Conservation (phyloP, 139 green algal species). For the Micromonas pusilla region DNA sequence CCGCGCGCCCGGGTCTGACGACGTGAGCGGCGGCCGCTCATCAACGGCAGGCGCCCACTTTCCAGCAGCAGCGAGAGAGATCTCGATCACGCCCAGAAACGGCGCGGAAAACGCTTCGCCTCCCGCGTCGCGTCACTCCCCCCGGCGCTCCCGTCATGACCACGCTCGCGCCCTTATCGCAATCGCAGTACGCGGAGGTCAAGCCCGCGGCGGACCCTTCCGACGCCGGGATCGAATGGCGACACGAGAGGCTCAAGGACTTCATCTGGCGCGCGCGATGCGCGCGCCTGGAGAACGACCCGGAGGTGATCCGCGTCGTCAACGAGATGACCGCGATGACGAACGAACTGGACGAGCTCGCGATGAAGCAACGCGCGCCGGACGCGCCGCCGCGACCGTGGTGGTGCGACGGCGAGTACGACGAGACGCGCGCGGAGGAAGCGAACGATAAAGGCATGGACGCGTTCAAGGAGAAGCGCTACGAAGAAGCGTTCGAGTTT, state of each 20-base stretch:
- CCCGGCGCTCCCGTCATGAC: too few relatives aligned
- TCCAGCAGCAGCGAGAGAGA: too few relatives aligned
- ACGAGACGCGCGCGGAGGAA: slow-evolving; percentile 18
- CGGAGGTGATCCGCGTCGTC: neutral
- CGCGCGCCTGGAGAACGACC: neutral
- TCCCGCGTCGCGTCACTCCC: too few relatives aligned
- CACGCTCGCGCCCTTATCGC: too few relatives aligned
- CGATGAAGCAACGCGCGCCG: neutral
- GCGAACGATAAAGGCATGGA: slow-evolving; percentile 8
- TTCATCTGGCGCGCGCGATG: neutral
- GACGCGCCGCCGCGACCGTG: too few relatives aligned
- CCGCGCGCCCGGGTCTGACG: too few relatives aligned
- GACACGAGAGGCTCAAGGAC: slow-evolving; percentile 3
- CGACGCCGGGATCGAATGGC: neutral
- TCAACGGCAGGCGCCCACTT: too few relatives aligned
- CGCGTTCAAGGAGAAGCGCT: slow-evolving; percentile 18
- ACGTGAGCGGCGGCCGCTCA: too few relatives aligned
- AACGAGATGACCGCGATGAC: neutral
- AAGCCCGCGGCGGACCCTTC: neutral
- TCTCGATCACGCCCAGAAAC: too few relatives aligned
- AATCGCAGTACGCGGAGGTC: too few relatives aligned
- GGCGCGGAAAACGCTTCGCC: too few relatives aligned
- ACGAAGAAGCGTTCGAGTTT: slow-evolving; percentile 40
- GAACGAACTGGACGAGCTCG: neutral
- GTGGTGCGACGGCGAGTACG: slow-evolving; percentile 29